Base-by-base conservation (phyloP, 2,329 filamentous ascomycete species). In the Peltaster fructicola region DNA sequence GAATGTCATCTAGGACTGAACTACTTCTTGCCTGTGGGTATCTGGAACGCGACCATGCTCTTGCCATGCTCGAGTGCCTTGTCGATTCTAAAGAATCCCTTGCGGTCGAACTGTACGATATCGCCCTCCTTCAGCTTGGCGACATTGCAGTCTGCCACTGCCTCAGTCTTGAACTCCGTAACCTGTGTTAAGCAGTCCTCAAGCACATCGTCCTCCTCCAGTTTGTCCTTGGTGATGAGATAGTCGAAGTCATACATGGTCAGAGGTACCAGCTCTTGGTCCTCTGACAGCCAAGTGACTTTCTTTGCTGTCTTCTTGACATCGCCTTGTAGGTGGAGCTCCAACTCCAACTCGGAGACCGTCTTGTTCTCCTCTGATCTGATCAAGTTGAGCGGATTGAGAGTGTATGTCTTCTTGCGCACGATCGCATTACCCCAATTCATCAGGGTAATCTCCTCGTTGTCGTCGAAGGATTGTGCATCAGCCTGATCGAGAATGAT, bases 281-380 rank as follows among this genome's bases (percentile, higher is more conserved):
- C 68, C 1, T 65, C 67, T 2, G 80, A 74, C 23, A 95, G 59
- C 85, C 85, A 95, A 1, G 84, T 93, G 17, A 95, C 70, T 63
- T 95, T 95, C 69, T 93, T 93, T 45, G 81, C 73, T 0, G 85
- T 95, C 46, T 79, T 75, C 63, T 91, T 92, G 52, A 95, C 79
- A 50, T 95, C 85, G 28, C 85, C 84, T 41, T 77, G 70, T 24
- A 93, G 68, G 52, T 95, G 76, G n/a, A 93, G 68, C 54, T 92
- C 80, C 26, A 88, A 61, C 30, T 77, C 75, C 18, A 92, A 62
- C 17, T 56, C 59, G 8, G 71, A 74, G 41, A 92, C 71, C 23
- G 49, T 52, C 31, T 54, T 53, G 24, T 67, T 58, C 25, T 60
- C 60, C 29, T 57, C 51, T 16, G 57, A 56, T 23, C 66, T 59